Base-by-base conservation (phyloP, 192 early-diverging fungal species). In the Backusella circina region DNA sequence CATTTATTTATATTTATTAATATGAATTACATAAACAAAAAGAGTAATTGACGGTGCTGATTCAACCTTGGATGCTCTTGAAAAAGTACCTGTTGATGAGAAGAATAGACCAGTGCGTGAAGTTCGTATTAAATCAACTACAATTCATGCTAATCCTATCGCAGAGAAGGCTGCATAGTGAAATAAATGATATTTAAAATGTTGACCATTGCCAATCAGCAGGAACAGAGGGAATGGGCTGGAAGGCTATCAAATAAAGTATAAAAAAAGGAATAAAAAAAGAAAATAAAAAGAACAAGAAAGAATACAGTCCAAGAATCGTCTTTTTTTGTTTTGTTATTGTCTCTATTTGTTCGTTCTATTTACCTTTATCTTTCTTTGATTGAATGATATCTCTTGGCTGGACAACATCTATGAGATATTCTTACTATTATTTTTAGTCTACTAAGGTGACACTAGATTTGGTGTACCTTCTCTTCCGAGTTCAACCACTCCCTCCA, bases 101-200 rank as follows among this genome's bases (percentile, higher is more conserved):
- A 95, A 96, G 77, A 84, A 92, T 74, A 80, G 92, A 8, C 97
- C 98, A 4, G 75, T 91, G 9, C 90, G 95, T 67, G 91, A 93
- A 0, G 87, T 97, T 13, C 85, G 88, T 73, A 91, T 99, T 23
- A 79, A 80, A 71, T 84, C 83, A 0, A 88, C 96, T 10, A 96
- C 92, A 0, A 93, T 99, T 31, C 96, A 98, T 83, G 96, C 97
- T 5, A 99, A 99, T 81, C 97, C 97, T 12, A 82, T 97, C 21
- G 95, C 97, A 9, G 94, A 97, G 12, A 79, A 79, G 36, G 23
- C n/a, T 68, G 33, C 23, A 68, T 68, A 68, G 28, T 35, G 10
- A 21, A 68, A 68, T 65, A 16, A 4, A 16, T 64, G 13, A 65
- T 65, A 31, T 12, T 69, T 70, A 70, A 37, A 70, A 70, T 18